phyloP scores from a whole-genome alignment of 306 rosid genomes.

The Cicer pinnatifidum region DNA sequence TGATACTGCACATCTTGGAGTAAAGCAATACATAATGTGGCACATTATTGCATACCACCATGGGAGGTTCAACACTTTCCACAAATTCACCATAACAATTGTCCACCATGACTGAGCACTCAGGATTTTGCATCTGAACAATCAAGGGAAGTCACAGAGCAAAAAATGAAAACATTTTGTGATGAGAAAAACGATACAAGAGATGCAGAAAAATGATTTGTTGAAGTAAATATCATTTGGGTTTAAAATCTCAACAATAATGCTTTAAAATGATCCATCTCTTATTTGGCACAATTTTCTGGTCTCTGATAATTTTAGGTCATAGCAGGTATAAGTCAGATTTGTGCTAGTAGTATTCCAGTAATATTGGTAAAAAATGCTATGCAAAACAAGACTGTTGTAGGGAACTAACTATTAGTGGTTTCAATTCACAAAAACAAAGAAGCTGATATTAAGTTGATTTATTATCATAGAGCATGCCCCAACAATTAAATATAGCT shows the following conservation, averaged over 20 bases:
- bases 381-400: not conserved
- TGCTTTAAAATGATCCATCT: not conserved
- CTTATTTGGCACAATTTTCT: not conserved
- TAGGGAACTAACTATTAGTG: not conserved
- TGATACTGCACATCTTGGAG: conserved; percentile 38
- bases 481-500: conserved; percentile 21
- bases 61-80: conserved; percentile 86
- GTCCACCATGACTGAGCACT: conserved; percentile 91
- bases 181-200: not conserved
- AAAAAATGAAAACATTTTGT: conserved; percentile 6
- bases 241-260: not conserved
- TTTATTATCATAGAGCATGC: not conserved
- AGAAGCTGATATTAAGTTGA: not conserved
- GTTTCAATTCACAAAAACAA: not conserved
- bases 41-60: conserved; percentile 66
- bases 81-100: conserved; percentile 97
- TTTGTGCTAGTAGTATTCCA: conserved; percentile 23
- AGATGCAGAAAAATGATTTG: not conserved
- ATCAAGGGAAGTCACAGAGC: conserved; percentile 24
- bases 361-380: not conserved
- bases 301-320: not conserved
- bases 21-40: conserved; percentile 35
- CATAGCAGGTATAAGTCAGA: not conserved
- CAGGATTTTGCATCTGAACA: conserved; percentile 79
- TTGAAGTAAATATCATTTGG: not conserved